Evolutionary conservation across 495 filamentous ascomycete species (phyloP).

Genomic region (Pyronema omphalodes): DNA sequence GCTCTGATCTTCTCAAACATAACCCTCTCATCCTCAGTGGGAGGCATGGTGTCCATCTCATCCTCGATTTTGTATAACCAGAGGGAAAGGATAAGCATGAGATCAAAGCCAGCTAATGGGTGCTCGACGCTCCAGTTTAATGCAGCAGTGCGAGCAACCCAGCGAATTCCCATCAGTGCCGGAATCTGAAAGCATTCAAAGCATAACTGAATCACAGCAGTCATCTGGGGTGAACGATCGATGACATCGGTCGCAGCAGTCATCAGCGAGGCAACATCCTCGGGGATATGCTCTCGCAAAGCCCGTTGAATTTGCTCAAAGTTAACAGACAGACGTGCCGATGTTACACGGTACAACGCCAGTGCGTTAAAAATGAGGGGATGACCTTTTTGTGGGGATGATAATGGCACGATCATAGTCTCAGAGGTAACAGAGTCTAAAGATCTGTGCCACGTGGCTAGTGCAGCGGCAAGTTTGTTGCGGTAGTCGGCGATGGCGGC

Average conservation of each 20-base stretch:
- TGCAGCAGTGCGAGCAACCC: slow-evolving; percentile 89
- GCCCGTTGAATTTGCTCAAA: slow-evolving; percentile 91
- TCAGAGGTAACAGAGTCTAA: slow-evolving; percentile 88
- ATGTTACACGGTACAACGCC: slow-evolving; percentile 91
- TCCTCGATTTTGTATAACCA: slow-evolving; percentile 99
- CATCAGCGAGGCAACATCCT: slow-evolving; percentile 94
- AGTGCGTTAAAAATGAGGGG: slow-evolving; percentile 97
- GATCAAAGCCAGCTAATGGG: slow-evolving; percentile 84
- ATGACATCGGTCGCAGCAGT: slow-evolving; percentile 80
- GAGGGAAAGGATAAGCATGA: slow-evolving; percentile 96
- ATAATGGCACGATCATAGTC: slow-evolving; percentile 72
- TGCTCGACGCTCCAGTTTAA: slow-evolving; percentile 99
- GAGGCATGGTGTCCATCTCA: slow-evolving; percentile 62
- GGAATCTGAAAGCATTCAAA: slow-evolving; percentile 97
- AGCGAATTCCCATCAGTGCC: slow-evolving; percentile 83
- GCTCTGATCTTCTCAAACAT: slow-evolving; percentile 93
- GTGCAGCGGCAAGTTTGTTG: slow-evolving; percentile 68
- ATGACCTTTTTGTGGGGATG: slow-evolving; percentile 92
- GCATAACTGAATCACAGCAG: slow-evolving; percentile 93
- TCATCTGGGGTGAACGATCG: slow-evolving; percentile 90
- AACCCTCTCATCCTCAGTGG: slow-evolving; percentile 71
- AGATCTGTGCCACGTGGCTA: slow-evolving; percentile 96
- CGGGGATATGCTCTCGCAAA: slow-evolving; percentile 87
- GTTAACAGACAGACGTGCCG: slow-evolving; percentile 82
- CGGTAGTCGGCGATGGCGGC: slow-evolving; percentile 90